phyloP scores from a whole-genome alignment of 73 alveolate genomes.

The Uronychia setigera region DNA sequence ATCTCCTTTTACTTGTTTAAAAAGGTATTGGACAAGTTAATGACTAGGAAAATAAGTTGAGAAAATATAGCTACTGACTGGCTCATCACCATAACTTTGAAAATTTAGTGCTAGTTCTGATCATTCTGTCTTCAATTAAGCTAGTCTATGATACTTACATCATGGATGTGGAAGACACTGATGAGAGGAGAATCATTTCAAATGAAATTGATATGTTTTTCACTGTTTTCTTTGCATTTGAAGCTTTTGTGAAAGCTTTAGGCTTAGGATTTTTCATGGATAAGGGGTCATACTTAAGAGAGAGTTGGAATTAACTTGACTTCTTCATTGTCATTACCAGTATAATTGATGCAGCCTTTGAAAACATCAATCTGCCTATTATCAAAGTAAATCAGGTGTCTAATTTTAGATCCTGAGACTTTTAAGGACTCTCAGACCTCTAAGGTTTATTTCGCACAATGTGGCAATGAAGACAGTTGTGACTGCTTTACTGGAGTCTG shows the following conservation, averaged over 20 bases:
- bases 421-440: constrained; percentile 92
- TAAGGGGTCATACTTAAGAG: constrained; percentile 86
- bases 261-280: constrained; percentile 90
- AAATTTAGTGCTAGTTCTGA: constrained; percentile 69
- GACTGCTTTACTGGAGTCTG: constrained; percentile 86
- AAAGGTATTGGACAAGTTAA: no score
- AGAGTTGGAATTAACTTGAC: constrained; percentile 92
- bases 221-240: constrained; percentile 81
- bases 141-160: constrained; percentile 88
- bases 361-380: constrained; percentile 70
- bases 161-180: constrained; percentile 20
- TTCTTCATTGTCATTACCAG: constrained; percentile 87
- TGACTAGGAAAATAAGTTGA: constrained; percentile 19
- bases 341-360: constrained; percentile 74
- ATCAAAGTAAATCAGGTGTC: no score
- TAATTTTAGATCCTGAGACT: constrained; percentile 92
- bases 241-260: constrained; percentile 77
- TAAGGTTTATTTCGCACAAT: constrained; percentile 91
- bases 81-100: constrained; percentile 70
- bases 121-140: constrained; percentile 80
- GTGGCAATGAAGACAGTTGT: constrained; percentile 85
- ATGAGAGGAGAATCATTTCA: constrained; percentile 20
- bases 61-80: constrained; percentile 32
- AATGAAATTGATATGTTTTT: constrained; percentile 69
- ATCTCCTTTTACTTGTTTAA: constrained; percentile 51